A percentile compares a stretch with the other conserved stretches of the same genome.
Evolutionary conservation across 2,329 filamentous ascomycete species (phyloP).

Genomic region (Exophiala viscosa): DNA sequence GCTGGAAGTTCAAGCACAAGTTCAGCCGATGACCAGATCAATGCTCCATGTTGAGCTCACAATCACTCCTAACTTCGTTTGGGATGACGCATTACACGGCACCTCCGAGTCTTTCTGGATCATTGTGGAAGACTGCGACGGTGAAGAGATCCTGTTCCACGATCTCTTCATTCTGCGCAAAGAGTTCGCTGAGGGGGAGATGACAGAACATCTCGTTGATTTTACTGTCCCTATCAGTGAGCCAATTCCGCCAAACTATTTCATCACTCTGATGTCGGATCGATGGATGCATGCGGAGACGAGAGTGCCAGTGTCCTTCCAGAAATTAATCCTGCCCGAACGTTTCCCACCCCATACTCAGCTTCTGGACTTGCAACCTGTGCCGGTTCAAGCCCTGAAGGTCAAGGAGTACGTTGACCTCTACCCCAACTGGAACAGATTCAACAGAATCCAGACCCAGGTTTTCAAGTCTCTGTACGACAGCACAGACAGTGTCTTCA

Average conservation of each 20-base stretch:
- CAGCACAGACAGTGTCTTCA: conserved; percentile 87
- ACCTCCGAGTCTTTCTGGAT: conserved; percentile 94
- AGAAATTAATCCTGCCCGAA: conserved; percentile 89
- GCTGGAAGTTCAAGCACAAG: conserved; percentile 86
- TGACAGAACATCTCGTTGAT: conserved; percentile 91
- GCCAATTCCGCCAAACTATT: conserved; percentile 98
- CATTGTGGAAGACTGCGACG: conserved; percentile 93
- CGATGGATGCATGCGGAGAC: conserved; percentile 99
- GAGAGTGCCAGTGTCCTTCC: conserved; percentile 86
- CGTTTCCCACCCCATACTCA: conserved; percentile 94
- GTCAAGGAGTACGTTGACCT: conserved; percentile 73
- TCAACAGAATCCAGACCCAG: conserved; percentile 97
- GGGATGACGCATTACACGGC: conserved; percentile 88
- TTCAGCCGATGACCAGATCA: conserved; percentile 90
- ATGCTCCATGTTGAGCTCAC: conserved; percentile 87
- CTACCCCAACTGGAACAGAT: conserved; percentile 79
- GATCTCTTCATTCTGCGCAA: conserved; percentile 90
- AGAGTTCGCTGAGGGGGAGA: conserved; percentile 79
- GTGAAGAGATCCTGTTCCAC: conserved; percentile 90
- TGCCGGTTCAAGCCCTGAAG: conserved; percentile 86
- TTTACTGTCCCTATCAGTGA: conserved; percentile 96
- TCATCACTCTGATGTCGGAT: conserved; percentile 90
- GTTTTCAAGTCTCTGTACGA: conserved; percentile 91
- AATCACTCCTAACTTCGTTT: conserved; percentile 91
- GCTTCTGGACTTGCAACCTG: conserved; percentile 82